Conservation (phyloP, 495 filamentous ascomycete genomes). For the Xylaria telfairii region DNA sequence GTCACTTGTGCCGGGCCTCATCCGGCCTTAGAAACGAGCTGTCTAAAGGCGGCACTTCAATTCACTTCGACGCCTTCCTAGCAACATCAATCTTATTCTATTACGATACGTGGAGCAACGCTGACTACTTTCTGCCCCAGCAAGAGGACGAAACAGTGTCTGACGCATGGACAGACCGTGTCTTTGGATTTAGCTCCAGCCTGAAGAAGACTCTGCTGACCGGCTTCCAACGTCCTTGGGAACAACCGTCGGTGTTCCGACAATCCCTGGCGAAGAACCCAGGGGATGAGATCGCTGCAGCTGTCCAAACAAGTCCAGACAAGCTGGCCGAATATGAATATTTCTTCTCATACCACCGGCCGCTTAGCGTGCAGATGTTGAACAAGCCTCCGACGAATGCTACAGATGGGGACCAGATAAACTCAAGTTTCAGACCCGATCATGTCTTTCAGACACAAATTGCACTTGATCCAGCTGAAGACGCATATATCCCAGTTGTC, state of each 20-base stretch:
- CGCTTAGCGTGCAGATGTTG: neutral
- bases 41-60: constrained; percentile 8
- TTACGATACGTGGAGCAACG: constrained; percentile 28
- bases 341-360: constrained; percentile 8
- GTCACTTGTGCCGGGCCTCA: constrained; percentile 20
- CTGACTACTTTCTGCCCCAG: constrained; percentile 13
- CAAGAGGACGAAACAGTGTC: neutral
- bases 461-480: constrained; percentile 5
- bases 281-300: neutral
- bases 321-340: neutral
- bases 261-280: constrained; percentile 21
- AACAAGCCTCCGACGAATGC: neutral
- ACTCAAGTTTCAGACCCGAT: neutral
- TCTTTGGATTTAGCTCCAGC: constrained; percentile 24
- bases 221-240: constrained; percentile 4
- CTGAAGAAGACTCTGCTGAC: constrained; percentile 22
- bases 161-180: constrained; percentile 14
- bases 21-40: constrained; percentile 23
- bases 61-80: constrained; percentile 24
- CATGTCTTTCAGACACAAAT: neutral
- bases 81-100: constrained; percentile 20
- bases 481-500: constrained; percentile 10
- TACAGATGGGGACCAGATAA: neutral
- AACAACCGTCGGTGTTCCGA: constrained; percentile 20
- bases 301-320: neutral